Conservation (phyloP, 768 basidiomycete species). For the Hygrophoropsis aurantiaca region DNA sequence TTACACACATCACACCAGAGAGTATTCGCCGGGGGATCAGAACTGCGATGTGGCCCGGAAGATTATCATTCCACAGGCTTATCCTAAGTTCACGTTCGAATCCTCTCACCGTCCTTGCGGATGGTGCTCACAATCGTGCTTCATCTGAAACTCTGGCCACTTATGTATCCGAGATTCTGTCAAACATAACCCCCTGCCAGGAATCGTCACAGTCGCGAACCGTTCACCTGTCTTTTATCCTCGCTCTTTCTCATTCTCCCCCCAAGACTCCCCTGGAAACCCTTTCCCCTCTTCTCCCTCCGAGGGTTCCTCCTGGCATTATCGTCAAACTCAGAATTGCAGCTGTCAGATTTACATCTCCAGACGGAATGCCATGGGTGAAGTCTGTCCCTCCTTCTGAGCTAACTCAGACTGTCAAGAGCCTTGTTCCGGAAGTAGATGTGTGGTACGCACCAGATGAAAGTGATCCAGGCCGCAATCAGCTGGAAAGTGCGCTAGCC, state of each 20-base stretch:
- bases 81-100: constrained; percentile 8
- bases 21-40: constrained; percentile 59
- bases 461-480: constrained; percentile 26
- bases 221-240: constrained; percentile 63
- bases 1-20: constrained; percentile 44
- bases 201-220: constrained; percentile 12
- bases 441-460: constrained; percentile 43
- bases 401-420: constrained; percentile 44
- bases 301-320: constrained; percentile 25
- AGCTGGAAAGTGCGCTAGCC: constrained; percentile 51
- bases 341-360: constrained; percentile 64
- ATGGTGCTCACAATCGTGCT: constrained; percentile 92
- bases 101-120: constrained; percentile 60
- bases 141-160: constrained; percentile 65
- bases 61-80: constrained; percentile 67
- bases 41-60: constrained; percentile 72
- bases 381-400: constrained; percentile 53
- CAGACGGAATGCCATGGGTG: constrained; percentile 97
- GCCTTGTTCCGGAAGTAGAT: constrained; percentile 44
- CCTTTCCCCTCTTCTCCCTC: constrained; percentile 61
- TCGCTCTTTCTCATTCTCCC: constrained; percentile 84
- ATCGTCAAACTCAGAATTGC: constrained; percentile 48
- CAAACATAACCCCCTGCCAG: constrained; percentile 5
- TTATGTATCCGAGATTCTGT: constrained; percentile 48
- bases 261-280: constrained; percentile 78